Evolutionary conservation across 768 basidiomycete species (phyloP).

Genomic region (Ephemerocybe angulata): DNA sequence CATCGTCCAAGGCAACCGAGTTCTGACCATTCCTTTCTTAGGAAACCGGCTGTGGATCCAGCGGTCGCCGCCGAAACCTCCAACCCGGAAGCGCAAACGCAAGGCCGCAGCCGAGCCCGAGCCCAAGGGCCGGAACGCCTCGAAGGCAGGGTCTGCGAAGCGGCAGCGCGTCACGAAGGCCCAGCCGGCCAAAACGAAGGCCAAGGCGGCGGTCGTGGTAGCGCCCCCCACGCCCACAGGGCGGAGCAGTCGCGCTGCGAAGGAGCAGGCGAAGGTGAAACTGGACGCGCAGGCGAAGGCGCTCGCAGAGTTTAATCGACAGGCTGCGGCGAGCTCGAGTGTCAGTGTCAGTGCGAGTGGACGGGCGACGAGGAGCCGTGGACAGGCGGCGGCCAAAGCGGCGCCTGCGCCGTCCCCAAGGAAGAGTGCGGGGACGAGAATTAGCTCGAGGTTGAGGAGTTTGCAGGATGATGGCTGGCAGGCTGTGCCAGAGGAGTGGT

Average conservation of each 20-base stretch:
- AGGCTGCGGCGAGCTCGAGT: conserved; percentile 29
- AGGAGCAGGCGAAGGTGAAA: conserved; percentile 66
- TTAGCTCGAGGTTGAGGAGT: conserved; percentile 65
- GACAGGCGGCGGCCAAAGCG: not conserved
- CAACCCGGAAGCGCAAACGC: conserved; percentile 40
- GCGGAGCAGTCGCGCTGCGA: conserved; percentile 60
- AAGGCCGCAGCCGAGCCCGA: not conserved
- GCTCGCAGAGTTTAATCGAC: conserved; percentile 57
- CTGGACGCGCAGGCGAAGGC: conserved; percentile 68
- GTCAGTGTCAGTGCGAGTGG: conserved; percentile 8
- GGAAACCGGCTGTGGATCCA: conserved; percentile 87
- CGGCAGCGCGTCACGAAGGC: conserved; percentile 17
- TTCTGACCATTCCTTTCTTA: conserved; percentile 22
- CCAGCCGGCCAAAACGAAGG: conserved; percentile 8
- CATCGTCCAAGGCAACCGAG: not conserved
- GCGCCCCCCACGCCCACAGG: conserved; percentile 21
- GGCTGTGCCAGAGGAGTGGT: conserved; percentile 74
- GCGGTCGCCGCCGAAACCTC: conserved; percentile 54
- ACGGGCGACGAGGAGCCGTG: conserved; percentile 8
- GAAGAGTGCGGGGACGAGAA: conserved; percentile 51
- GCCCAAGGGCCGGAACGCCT: not conserved
- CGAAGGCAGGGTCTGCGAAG: conserved; percentile 19
- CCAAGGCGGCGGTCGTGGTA: conserved; percentile 5
- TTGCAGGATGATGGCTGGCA: conserved; percentile 70
- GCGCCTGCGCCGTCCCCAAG: conserved; percentile 14